These are phyloP conservation scores for Fusarium solani-melongenae DNA, from an alignment of 2,329 filamentous ascomycete genomes.

Conservation along the genomic window DNA sequence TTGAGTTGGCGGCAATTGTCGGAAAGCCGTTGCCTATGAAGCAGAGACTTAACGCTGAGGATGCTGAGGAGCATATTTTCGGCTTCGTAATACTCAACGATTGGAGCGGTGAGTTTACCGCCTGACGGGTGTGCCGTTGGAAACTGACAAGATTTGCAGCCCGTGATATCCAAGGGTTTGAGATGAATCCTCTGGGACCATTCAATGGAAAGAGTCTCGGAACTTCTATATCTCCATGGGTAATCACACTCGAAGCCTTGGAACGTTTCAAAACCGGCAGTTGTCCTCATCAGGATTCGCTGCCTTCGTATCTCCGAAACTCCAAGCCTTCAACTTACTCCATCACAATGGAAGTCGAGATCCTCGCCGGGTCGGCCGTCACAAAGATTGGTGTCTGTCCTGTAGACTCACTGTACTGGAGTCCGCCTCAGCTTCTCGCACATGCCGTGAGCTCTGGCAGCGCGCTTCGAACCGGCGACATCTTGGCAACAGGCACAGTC, in stretches of 20 bases:
- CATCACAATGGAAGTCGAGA: conserved; percentile 45
- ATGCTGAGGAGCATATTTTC: conserved; percentile 70
- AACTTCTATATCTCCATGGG: conserved; percentile 71
- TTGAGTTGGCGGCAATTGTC: conserved; percentile 58
- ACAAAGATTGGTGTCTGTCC: conserved; percentile 13
- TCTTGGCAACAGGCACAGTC: conserved; percentile 57
- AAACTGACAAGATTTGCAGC: conserved; percentile 46
- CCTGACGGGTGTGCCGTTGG: too few species aligned
- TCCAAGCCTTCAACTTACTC: conserved; percentile 49
- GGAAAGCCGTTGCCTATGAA: conserved; percentile 53
- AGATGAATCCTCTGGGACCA: conserved; percentile 71
- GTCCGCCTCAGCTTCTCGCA: conserved; percentile 18
- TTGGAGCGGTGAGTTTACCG: conserved; percentile 69
- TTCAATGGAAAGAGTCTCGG: conserved; percentile 71
- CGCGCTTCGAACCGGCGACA: conserved; percentile 45
- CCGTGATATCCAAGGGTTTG: conserved; percentile 70
- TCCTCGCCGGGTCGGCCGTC: conserved; percentile 25
- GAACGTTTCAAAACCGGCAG: conserved; percentile 60
- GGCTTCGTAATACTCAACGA: conserved; percentile 72
- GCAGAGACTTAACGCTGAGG: conserved; percentile 52
- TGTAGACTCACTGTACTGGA: conserved; percentile 23
- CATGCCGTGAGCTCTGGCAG: conserved; percentile 25
- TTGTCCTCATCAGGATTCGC: not conserved
- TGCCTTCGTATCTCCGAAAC: conserved; percentile 48
- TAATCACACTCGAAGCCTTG: conserved; percentile 70